Evolutionary conservation across 495 filamentous ascomycete species (phyloP).

Genomic region (Daldinia loculata): DNA sequence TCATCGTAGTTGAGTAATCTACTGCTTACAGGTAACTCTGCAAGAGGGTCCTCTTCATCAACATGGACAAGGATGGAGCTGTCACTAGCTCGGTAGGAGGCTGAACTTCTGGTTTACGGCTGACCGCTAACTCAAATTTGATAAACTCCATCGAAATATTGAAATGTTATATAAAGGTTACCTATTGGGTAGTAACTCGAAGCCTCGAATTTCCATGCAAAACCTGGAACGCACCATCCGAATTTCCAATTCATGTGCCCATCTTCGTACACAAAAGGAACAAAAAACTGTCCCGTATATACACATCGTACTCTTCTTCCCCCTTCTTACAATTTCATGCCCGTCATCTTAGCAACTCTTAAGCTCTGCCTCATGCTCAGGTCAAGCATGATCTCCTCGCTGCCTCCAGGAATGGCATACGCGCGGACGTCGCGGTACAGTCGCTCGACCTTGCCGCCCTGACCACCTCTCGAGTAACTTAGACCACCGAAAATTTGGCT

Average conservation of each 20-base stretch:
- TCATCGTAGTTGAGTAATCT: not conserved
- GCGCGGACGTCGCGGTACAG: conserved; percentile 97
- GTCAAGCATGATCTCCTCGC: conserved; percentile 99
- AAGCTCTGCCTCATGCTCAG: conserved; percentile 92
- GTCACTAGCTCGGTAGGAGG: not conserved
- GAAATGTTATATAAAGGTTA: not conserved
- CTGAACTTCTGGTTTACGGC: not conserved
- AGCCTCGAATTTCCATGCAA: conserved; percentile 16
- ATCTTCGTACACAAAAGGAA: conserved; percentile 5
- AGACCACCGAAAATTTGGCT: conserved; percentile 97
- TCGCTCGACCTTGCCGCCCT: conserved; percentile 95
- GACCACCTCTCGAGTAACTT: conserved; percentile 90
- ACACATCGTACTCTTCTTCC: conserved; percentile 20
- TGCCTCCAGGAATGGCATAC: conserved; percentile 96
- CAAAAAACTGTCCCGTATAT: not conserved
- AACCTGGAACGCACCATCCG: conserved; percentile 12
- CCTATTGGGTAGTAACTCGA: conserved; percentile 2
- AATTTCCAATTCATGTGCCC: conserved; percentile 19
- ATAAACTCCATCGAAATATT: not conserved
- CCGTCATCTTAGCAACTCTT: conserved; percentile 87
- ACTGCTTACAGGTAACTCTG: not conserved
- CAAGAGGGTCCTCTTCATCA: no score
- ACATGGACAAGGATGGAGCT: not conserved
- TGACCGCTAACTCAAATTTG: not conserved
- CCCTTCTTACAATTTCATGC: conserved; percentile 85